phyloP scores from a whole-genome alignment of 495 filamentous ascomycete genomes.

The Aspergillus steynii region DNA sequence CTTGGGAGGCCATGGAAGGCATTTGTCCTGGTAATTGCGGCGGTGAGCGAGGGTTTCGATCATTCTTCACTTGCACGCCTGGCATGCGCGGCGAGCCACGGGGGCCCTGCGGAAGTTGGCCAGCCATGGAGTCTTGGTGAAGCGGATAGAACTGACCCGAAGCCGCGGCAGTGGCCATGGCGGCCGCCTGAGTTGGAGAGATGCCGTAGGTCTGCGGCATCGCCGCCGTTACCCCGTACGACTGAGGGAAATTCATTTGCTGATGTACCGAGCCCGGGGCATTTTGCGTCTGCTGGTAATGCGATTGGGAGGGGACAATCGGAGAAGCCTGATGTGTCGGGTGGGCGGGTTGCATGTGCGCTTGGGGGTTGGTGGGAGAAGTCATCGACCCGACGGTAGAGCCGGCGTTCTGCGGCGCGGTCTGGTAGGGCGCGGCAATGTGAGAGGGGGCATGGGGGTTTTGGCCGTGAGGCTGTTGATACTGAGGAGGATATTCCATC shows the following conservation, averaged over 20 bases:
- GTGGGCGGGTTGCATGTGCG: slow-evolving; percentile 52
- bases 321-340: slow-evolving; percentile 52
- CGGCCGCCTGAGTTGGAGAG: slow-evolving; percentile 54
- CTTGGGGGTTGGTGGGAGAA: slow-evolving; percentile 53
- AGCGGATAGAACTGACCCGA: slow-evolving; percentile 53
- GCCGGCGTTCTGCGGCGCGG: slow-evolving; percentile 47
- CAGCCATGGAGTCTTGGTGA: slow-evolving; percentile 50
- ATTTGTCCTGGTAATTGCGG: slow-evolving; percentile 52
- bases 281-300: slow-evolving; percentile 51
- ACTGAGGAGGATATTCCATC: slow-evolving; percentile 58
- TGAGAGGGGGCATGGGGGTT: slow-evolving; percentile 54
- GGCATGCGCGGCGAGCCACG: slow-evolving; percentile 55
- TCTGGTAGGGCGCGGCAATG: slow-evolving; percentile 50
- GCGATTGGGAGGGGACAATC: slow-evolving; percentile 54
- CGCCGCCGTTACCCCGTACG: slow-evolving; percentile 47
- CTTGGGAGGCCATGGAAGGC: slow-evolving; percentile 51
- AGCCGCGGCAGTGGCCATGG: slow-evolving; percentile 58
- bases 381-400: slow-evolving; percentile 49
- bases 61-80: slow-evolving; percentile 50
- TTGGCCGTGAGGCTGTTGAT: slow-evolving; percentile 57
- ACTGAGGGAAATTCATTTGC: slow-evolving; percentile 54
- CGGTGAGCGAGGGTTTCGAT: slow-evolving; percentile 53
- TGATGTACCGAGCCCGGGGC: slow-evolving; percentile 49
- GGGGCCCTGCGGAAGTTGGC: slow-evolving; percentile 45
- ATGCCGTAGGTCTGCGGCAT: slow-evolving; percentile 54